A percentile compares a stretch with the other conserved stretches of the same genome.
Conservation (phyloP, 2,329 filamentous ascomycete species). For the Gliomastix tumulicola region DNA sequence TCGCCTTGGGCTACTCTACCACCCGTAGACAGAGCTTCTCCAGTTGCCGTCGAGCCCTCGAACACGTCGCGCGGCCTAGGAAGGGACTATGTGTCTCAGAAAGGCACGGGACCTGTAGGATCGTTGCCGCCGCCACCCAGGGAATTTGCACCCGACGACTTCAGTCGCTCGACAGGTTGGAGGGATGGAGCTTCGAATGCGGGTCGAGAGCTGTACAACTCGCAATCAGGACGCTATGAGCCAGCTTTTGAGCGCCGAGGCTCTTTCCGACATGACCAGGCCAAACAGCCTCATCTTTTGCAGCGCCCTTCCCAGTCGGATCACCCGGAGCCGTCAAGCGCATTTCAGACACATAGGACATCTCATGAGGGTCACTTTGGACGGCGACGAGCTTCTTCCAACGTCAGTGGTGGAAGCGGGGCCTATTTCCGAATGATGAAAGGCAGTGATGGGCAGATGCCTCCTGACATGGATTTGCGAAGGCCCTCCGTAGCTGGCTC, state of each 20-base stretch:
- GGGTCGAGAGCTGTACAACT: conserved; percentile 81
- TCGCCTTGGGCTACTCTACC: conserved; percentile 89
- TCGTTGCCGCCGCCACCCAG: conserved; percentile 44
- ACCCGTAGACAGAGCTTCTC: conserved; percentile 75
- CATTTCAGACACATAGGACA: conserved; percentile 74
- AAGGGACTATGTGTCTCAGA: conserved; percentile 49
- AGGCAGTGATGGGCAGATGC: conserved; percentile 31
- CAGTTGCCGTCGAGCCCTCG: conserved; percentile 50
- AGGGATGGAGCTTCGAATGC: conserved; percentile 58
- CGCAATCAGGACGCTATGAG: conserved; percentile 90
- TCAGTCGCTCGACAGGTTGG: conserved; percentile 77
- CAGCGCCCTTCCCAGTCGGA: conserved; percentile 64
- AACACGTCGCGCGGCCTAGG: conserved; percentile 37
- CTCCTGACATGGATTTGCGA: conserved; percentile 31
- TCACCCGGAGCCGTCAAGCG: conserved; percentile 72
- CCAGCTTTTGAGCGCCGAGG: conserved; percentile 74
- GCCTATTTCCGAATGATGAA: conserved; percentile 50
- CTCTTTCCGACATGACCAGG: conserved; percentile 60
- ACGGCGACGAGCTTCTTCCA: conserved; percentile 80
- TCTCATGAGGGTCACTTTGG: conserved; percentile 61
- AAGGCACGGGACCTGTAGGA: conserved; percentile 39
- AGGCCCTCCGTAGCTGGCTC: conserved; percentile 42
- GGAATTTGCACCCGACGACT: conserved; percentile 91
- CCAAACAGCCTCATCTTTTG: conserved; percentile 69
- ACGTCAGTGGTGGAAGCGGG: conserved; percentile 81